These are phyloP conservation scores for Ascomycota sp. DNA, from an alignment of 2,329 filamentous ascomycete genomes.

Conservation along the genomic window DNA sequence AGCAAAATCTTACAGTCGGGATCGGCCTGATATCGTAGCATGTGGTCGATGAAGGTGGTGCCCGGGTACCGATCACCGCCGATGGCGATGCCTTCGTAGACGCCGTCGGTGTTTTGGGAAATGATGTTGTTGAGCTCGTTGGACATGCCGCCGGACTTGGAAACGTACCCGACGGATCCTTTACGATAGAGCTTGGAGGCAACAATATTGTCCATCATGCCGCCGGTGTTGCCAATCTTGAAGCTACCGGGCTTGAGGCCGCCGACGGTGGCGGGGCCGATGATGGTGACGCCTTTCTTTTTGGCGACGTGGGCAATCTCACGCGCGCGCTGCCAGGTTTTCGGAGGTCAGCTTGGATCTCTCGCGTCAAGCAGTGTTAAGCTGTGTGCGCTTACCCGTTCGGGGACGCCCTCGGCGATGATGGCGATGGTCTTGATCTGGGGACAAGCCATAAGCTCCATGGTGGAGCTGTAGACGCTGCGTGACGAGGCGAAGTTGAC, in stretches of 20 bases:
- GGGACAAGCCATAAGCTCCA: slow-evolving; percentile 92
- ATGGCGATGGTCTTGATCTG: slow-evolving; percentile 98
- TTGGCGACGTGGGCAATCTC: slow-evolving; percentile 91
- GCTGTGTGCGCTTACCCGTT: slow-evolving; percentile 47
- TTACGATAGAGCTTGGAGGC: slow-evolving; percentile 99
- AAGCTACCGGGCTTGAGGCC: slow-evolving; percentile 98
- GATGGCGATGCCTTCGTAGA: slow-evolving; percentile 97
- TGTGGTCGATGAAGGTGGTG: slow-evolving; percentile 97
- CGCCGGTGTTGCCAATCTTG: slow-evolving; percentile 99
- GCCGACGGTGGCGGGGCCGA: slow-evolving; percentile 92
- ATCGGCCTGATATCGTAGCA: slow-evolving; percentile 88
- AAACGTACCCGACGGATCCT: slow-evolving; percentile 95
- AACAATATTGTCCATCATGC: slow-evolving; percentile 99
- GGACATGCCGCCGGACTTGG: slow-evolving; percentile 99
- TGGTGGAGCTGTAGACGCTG: slow-evolving; percentile 93
- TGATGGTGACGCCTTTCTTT: slow-evolving; percentile 98
- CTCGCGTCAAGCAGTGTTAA: no score
- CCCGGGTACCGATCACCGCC: slow-evolving; percentile 97
- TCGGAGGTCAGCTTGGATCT: no score
- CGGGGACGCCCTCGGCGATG: slow-evolving; percentile 96
- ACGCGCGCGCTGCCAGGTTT: slow-evolving; percentile 50
- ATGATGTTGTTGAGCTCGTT: slow-evolving; percentile 99
- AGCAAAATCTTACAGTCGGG: slow-evolving; percentile 95
- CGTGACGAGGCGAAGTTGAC: slow-evolving; percentile 99
- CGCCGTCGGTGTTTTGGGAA: slow-evolving; percentile 84